Percentiles rank a stretch among this genome's conserved stretches.
Evolutionary conservation across 208 protist species (phyloP).

Genomic region (Crithidia mellificae): DNA sequence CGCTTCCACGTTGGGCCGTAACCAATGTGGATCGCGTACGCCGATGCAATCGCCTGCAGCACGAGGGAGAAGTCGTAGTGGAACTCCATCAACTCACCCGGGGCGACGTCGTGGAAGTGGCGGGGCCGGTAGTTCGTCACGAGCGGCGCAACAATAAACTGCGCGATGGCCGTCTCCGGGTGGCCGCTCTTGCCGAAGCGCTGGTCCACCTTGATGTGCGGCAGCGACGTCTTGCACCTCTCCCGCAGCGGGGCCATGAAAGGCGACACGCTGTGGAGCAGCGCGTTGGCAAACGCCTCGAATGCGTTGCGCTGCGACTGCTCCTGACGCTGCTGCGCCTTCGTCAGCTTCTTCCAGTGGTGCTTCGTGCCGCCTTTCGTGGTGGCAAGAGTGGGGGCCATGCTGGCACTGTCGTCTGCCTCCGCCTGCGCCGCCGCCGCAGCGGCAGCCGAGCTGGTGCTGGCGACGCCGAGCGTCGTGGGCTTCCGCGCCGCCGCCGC

Average conservation of each 20-base stretch:
- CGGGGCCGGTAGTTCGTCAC: slow-evolving; percentile 87
- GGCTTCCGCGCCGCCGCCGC: slow-evolving; percentile 27
- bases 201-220: slow-evolving; percentile 89
- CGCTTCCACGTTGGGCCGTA: slow-evolving; percentile 89
- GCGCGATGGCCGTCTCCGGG: slow-evolving; percentile 81
- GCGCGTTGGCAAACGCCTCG: slow-evolving; percentile 84
- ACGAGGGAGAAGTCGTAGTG: slow-evolving; percentile 86
- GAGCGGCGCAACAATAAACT: slow-evolving; percentile 86
- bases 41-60: slow-evolving; percentile 54
- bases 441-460: slow-evolving; percentile 14
- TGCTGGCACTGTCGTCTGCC: slow-evolving; percentile 22
- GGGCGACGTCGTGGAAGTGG: slow-evolving; percentile 87
- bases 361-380: slow-evolving; percentile 67
- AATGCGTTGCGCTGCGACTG: slow-evolving; percentile 85
- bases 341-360: slow-evolving; percentile 86
- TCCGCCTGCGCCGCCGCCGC: slow-evolving; percentile 11
- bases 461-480: slow-evolving; percentile 31
- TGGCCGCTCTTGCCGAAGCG: slow-evolving; percentile 85
- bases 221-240: slow-evolving; percentile 71
- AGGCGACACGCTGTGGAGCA: slow-evolving; percentile 82
- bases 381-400: slow-evolving; percentile 35
- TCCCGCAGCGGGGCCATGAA: slow-evolving; percentile 86
- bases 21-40: slow-evolving; percentile 64
- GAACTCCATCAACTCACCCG: slow-evolving; percentile 88
- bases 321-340: slow-evolving; percentile 80